Conservation (phyloP, 345 rosid species). For the Eucalyptus tenuipes region DNA sequence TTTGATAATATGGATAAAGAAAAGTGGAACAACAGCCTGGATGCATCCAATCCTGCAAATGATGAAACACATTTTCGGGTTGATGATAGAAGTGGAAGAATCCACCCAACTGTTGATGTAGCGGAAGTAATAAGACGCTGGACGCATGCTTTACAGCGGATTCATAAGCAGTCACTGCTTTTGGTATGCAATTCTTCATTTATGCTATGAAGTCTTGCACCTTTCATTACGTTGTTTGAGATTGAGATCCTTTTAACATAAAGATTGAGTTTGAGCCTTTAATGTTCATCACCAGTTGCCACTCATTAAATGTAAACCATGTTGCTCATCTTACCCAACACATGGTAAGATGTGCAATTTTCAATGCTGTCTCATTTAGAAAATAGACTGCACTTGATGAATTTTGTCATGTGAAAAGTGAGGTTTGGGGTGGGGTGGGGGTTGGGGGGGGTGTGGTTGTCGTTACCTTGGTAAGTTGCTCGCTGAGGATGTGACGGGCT, state of each 20-base stretch:
- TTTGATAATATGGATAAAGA: conserved; percentile 19
- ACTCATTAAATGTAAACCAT: not conserved
- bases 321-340: not conserved
- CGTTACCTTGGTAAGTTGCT: not conserved
- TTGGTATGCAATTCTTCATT: conserved; percentile 45
- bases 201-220: not conserved
- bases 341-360: not conserved
- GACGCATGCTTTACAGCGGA: conserved; percentile 98
- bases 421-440: not conserved
- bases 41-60: conserved; percentile 34
- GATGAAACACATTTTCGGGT: conserved; percentile 57
- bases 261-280: not conserved
- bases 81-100: conserved; percentile 89
- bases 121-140: conserved; percentile 97
- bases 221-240: not conserved
- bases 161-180: conserved; percentile 94
- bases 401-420: not conserved
- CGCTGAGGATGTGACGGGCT: not conserved
- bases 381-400: not conserved
- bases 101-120: conserved; percentile 84
- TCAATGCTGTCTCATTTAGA: not conserved
- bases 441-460: no score
- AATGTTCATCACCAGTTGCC: not conserved
- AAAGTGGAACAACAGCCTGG: conserved; percentile 25
- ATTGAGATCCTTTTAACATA: not conserved